Base-by-base conservation (phyloP, 306 rosid species). In the Hylodesmum podocarpum region DNA sequence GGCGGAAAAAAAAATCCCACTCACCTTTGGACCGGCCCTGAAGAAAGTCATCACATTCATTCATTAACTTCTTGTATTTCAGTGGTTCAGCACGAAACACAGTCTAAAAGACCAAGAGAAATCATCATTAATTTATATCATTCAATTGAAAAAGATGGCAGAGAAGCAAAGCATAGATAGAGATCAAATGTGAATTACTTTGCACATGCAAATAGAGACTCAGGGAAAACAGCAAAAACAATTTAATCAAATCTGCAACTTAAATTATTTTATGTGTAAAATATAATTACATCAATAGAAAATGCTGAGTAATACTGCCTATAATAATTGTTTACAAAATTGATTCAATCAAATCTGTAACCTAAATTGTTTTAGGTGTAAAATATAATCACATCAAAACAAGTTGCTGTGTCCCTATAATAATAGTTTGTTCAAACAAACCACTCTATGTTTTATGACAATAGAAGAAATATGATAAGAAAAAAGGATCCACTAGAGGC, bases 41-140 rank as follows among this genome's bases (percentile, higher is more conserved):
- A n/a, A 90, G 89, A 84, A 95, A 89, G 43, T 88, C 91, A 22
- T 76, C 72, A 31, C 98, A 95, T 73, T 88, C 92, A 27, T 72
- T 75, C 80, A 88, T 90, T 71, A 95, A 83, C 73, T 79, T 82
- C 84, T 86, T 88, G 88, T 82, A 90, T 84, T 92, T 85, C 80
- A 76, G 61, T 51, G 90, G 81, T 70, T 89, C 92, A 33, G 91
- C 73, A 64, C 98, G 96, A 80, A 89, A 95, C 39, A 92, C 91
- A 71, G 85, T 78, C 98, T 94, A 62, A n/a, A n/a, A 58, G 61
- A 49, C 50, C 70, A 73, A 50, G 65, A 84, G 8, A 68, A 68
- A 75, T 37, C 4, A 19, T 21, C 34, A 43, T 77, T 33, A 73
- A 9, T 73, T 71, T 6, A 46, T 36, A 78, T 72, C 21, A 22